phyloP scores from a whole-genome alignment of 2,329 filamentous ascomycete genomes.

The Penicillium sclerotigenum region DNA sequence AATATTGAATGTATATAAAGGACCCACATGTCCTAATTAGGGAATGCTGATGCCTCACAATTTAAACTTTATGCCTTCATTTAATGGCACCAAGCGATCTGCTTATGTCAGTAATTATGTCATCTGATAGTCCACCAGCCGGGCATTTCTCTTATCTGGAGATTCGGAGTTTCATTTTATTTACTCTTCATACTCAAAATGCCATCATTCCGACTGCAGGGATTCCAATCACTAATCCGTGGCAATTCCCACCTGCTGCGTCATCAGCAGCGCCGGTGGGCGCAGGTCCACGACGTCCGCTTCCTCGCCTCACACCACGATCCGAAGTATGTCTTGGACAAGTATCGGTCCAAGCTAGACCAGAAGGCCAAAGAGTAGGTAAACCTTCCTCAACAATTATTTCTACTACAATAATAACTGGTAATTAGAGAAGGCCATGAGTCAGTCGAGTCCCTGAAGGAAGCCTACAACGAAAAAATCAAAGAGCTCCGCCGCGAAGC shows the following conservation, averaged over 20 bases:
- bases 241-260: slow-evolving; percentile 29
- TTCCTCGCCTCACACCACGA: slow-evolving; percentile 78
- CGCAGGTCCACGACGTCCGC: slow-evolving; percentile 86
- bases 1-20: neutral
- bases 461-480: slow-evolving; percentile 84
- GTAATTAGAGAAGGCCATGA: slow-evolving; percentile 67
- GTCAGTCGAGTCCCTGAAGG: slow-evolving; percentile 58
- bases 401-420: slow-evolving; percentile 21
- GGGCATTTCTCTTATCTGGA: slow-evolving; percentile 1
- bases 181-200: slow-evolving; percentile 34
- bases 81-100: neutral
- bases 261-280: slow-evolving; percentile 71
- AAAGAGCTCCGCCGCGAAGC: slow-evolving; percentile 65
- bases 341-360: slow-evolving; percentile 82
- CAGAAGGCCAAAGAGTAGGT: slow-evolving; percentile 69
- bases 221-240: slow-evolving; percentile 49
- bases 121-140: slow-evolving; percentile 3
- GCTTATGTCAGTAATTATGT: slow-evolving; percentile 7
- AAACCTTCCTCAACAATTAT: neutral
- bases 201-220: slow-evolving; percentile 50
- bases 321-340: slow-evolving; percentile 66
- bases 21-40: neutral
- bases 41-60: neutral
- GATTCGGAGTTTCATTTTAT: neutral
- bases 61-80: neutral